A percentile compares a stretch with the other conserved stretches of the same genome.
phyloP scores from a whole-genome alignment of 805 yeast genomes.

The Lipomyces orientalis region DNA sequence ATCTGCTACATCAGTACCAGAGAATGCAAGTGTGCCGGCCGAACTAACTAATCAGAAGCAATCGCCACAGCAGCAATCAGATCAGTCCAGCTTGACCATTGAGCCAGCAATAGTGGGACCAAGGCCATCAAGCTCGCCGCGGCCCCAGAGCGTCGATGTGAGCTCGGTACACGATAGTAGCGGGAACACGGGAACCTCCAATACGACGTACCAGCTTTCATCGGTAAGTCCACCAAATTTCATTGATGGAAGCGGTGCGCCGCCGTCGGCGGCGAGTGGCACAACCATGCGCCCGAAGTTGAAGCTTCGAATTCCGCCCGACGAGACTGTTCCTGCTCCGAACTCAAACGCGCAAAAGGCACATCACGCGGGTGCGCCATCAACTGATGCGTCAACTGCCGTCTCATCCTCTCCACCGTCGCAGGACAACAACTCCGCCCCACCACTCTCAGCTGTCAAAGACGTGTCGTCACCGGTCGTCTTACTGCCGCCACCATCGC shows the following conservation, averaged over 20 bases:
- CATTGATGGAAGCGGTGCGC: conserved; percentile 6
- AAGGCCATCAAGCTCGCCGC: background rate
- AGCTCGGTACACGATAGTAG: background rate
- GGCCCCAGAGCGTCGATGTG: conserved; percentile 6
- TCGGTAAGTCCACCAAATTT: conserved; percentile 15
- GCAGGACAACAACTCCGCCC: conserved; percentile 22
- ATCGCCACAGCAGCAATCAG: conserved; percentile 18
- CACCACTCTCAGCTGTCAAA: conserved; percentile 32
- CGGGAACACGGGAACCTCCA: background rate
- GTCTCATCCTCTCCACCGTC: conserved; percentile 23
- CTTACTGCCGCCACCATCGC: conserved; percentile 46
- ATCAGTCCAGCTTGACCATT: conserved; percentile 3
- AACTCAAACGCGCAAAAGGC: conserved; percentile 7
- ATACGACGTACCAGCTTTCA: background rate
- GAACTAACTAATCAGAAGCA: conserved; percentile 6
- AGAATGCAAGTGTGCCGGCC: background rate
- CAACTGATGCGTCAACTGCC: conserved; percentile 30
- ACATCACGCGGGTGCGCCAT: conserved; percentile 7
- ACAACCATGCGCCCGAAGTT: conserved; percentile 46
- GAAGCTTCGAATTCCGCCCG: conserved; percentile 48
- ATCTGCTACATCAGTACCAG: conserved; percentile 2
- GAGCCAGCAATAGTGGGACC: background rate
- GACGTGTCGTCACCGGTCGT: conserved; percentile 43
- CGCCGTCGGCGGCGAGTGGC: conserved; percentile 11
- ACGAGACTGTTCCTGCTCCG: conserved; percentile 24